phyloP scores from a whole-genome alignment of 2,329 filamentous ascomycete genomes.

The Alternaria incomplexa region DNA sequence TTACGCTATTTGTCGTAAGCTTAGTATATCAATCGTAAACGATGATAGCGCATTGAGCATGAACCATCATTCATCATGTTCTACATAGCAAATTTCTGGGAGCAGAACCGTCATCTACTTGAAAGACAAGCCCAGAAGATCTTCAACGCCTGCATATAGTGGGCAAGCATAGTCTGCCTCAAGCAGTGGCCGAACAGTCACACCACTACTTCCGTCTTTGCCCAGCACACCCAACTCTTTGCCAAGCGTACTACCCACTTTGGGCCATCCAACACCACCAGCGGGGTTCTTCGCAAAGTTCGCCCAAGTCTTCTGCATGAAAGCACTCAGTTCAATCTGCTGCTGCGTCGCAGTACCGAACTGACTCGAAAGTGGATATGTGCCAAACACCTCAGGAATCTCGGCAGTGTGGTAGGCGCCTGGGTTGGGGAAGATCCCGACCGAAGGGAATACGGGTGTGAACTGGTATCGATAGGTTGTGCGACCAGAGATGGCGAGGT shows the following conservation, averaged over 20 bases:
- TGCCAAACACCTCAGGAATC: slow-evolving; percentile 29
- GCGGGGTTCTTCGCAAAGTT: slow-evolving; percentile 26
- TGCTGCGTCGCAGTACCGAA: slow-evolving; percentile 17
- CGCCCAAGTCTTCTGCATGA: slow-evolving; percentile 32
- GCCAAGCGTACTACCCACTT: neutral
- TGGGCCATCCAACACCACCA: slow-evolving; percentile 16
- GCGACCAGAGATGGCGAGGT: slow-evolving; percentile 11
- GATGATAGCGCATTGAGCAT: accelerated
- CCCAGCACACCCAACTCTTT: slow-evolving; percentile 18
- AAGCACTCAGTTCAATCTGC: slow-evolving; percentile 23
- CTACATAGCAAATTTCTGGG: too few relatives aligned
- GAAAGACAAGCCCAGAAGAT: slow-evolving; percentile 8
- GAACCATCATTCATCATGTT: accelerated
- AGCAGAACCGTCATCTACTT: neutral
- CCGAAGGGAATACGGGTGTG: slow-evolving; percentile 17
- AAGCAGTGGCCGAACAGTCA: slow-evolving; percentile 5
- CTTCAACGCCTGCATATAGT: slow-evolving; percentile 8
- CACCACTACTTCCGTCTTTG: slow-evolving; percentile 7
- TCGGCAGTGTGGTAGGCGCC: slow-evolving; percentile 28
- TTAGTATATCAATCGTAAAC: neutral
- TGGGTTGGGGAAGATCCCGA: slow-evolving; percentile 11
- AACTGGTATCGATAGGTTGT: slow-evolving; percentile 27
- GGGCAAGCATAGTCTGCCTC: slow-evolving; percentile 16
- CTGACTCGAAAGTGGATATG: slow-evolving; percentile 17
- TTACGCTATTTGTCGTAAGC: neutral